These are phyloP conservation scores for Tulasnella calospora DNA, from an alignment of 768 basidiomycete species.

Conservation along the genomic window DNA sequence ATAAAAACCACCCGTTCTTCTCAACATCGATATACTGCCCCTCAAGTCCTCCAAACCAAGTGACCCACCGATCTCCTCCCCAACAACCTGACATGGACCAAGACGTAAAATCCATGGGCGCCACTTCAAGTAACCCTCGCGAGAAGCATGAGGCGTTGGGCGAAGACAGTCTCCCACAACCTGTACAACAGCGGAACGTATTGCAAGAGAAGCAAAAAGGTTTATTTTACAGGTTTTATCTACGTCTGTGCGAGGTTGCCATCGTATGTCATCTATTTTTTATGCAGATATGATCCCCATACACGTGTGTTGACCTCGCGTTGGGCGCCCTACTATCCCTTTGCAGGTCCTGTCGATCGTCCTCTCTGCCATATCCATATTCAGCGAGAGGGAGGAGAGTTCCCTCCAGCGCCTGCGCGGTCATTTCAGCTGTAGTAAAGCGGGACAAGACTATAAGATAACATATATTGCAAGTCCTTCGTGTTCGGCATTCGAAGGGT, in stretches of 20 bases:
- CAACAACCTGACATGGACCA: neutral
- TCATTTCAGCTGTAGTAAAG: neutral
- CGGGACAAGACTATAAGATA: neutral
- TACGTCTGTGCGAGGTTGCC: neutral
- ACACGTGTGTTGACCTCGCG: neutral
- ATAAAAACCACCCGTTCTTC: no score
- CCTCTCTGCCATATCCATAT: neutral
- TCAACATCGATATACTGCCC: neutral
- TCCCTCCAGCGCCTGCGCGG: neutral
- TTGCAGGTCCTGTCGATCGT: neutral
- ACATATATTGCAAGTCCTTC: constrained; percentile 16
- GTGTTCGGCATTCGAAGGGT: neutral
- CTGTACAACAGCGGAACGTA: neutral
- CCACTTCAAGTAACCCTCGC: neutral
- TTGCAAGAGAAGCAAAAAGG: neutral
- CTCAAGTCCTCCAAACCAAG: neutral
- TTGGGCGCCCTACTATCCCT: no score
- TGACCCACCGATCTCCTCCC: neutral
- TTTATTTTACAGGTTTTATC: neutral
- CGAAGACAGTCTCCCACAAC: neutral
- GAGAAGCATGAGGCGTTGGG: neutral
- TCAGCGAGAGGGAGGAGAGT: neutral
- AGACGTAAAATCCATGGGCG: neutral
- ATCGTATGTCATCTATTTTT: neutral
- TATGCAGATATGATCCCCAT: neutral